phyloP scores from a whole-genome alignment of 176 grass and related monocot species.

The barley (Hordeum vulgare) region DNA sequence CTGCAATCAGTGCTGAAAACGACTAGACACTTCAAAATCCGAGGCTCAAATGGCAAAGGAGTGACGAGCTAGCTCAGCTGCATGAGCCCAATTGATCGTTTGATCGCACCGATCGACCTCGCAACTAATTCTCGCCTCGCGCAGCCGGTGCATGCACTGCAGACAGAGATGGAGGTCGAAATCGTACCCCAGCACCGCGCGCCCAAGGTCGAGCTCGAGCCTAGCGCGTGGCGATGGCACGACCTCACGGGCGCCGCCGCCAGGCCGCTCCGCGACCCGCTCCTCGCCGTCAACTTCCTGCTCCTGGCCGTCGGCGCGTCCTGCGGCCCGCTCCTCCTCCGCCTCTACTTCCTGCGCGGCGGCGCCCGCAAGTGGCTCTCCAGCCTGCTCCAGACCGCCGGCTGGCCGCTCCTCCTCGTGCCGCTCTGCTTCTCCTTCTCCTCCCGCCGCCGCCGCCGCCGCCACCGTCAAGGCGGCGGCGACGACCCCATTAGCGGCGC shows the following conservation, averaged over 20 bases:
- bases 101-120: too few species aligned
- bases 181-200: neutral
- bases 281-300: conserved; percentile 48
- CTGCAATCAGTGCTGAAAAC: neutral
- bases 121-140: too few species aligned
- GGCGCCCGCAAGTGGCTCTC: conserved; percentile 66
- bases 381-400: conserved; percentile 60
- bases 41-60: neutral
- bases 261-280: conserved; percentile 7
- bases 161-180: neutral
- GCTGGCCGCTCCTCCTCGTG: conserved; percentile 54
- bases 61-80: neutral
- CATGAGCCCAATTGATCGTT: neutral
- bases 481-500: neutral
- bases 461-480: neutral
- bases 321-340: conserved; percentile 55
- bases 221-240: neutral
- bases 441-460: neutral
- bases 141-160: neutral
- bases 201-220: neutral
- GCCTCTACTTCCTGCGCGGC: conserved; percentile 68
- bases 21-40: neutral
- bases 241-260: neutral
- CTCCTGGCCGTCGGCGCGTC: conserved; percentile 48
- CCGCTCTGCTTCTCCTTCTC: conserved; percentile 48